Conservation (phyloP, 257 asterid genomes). For the Anisodus acutangulus region DNA sequence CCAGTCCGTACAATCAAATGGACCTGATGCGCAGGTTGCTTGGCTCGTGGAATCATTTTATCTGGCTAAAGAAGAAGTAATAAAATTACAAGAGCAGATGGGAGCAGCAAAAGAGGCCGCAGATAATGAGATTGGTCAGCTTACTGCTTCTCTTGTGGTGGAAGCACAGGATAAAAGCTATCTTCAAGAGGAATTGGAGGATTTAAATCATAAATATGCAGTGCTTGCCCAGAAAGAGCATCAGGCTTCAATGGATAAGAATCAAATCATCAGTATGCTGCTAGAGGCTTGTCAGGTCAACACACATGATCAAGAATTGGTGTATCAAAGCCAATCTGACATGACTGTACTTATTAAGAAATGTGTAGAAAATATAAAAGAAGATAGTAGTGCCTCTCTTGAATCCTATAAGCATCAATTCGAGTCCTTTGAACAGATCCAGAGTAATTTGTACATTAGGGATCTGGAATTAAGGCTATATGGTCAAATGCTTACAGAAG, state of each 20-base stretch:
- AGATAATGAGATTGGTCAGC: constrained; percentile 54
- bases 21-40: constrained; percentile 48
- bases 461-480: constrained; percentile 65
- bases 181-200: constrained; percentile 65
- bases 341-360: constrained; percentile 46
- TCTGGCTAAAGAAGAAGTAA: constrained; percentile 61
- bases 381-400: constrained; percentile 42
- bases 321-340: constrained; percentile 50
- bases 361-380: constrained; percentile 71
- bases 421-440: constrained; percentile 58
- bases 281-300: constrained; percentile 74
- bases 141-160: constrained; percentile 58
- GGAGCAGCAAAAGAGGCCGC: constrained; percentile 59
- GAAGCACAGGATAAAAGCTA: constrained; percentile 65
- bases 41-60: constrained; percentile 73
- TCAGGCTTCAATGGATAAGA: constrained; percentile 57
- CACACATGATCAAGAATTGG: constrained; percentile 42
- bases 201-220: constrained; percentile 54
- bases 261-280: constrained; percentile 54
- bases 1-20: constrained; percentile 59
- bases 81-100: constrained; percentile 60
- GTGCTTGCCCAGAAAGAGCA: constrained; percentile 52
- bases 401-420: constrained; percentile 51
- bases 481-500: constrained; percentile 66
- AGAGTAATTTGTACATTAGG: constrained; percentile 64